Conservation (phyloP, 129 eudicot species). For the Chrysanthemum seticuspe region DNA sequence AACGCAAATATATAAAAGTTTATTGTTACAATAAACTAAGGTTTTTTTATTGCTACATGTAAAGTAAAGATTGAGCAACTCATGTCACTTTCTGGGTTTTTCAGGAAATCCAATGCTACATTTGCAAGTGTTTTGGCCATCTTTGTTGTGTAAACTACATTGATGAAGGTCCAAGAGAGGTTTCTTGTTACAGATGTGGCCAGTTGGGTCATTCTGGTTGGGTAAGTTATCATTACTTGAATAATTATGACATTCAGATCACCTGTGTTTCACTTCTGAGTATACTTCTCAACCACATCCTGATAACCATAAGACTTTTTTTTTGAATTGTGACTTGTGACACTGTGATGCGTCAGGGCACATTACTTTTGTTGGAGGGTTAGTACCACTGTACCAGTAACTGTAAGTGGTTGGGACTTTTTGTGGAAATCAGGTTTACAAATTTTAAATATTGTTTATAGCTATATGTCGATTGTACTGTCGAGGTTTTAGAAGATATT, state of each 20-base stretch:
- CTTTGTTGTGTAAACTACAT: slow-evolving; percentile 65
- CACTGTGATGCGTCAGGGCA: background rate
- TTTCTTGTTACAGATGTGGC: slow-evolving; percentile 96
- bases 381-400: background rate
- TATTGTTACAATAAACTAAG: background rate
- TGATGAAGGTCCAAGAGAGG: slow-evolving; percentile 45
- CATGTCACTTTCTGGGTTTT: slow-evolving; percentile 8
- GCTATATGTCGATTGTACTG: background rate
- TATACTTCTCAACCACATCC: background rate
- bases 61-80: background rate
- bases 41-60: background rate
- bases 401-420: background rate
- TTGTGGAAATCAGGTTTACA: background rate
- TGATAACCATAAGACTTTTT: background rate
- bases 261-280: background rate
- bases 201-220: slow-evolving; percentile 80
- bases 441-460: background rate
- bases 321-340: background rate
- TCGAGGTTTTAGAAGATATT: background rate
- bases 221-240: slow-evolving; percentile 44
- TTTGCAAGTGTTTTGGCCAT: slow-evolving; percentile 84
- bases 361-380: background rate
- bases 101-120: slow-evolving; percentile 87
- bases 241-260: background rate
- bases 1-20: background rate